Evolutionary conservation across 768 basidiomycete genomes (phyloP), one percentile per base, ranked within the genome.

Genomic region (Serendipita sp.): DNA sequence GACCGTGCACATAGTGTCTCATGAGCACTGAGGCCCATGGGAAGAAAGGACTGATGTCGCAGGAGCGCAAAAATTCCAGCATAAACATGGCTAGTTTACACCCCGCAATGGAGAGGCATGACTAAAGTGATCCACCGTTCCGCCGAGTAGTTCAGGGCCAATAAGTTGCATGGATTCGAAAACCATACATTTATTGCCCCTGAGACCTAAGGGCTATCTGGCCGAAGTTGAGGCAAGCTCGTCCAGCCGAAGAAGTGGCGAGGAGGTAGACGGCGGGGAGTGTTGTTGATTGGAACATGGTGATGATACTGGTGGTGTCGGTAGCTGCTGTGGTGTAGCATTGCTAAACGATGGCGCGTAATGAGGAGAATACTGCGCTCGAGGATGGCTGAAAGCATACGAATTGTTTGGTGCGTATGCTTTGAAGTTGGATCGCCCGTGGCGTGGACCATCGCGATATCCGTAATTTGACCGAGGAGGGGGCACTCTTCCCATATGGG

Each of bases 251-350:
- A 60, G 34, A 10, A 60, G 33, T 8, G 55, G 55, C n/a, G 55
- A n/a, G 10, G 18, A 34, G 10, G 55, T 16, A 16, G 55, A 36
- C 10, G 34, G 23, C 16, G 55, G 55, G 4, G 55, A 60, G 10
- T 31, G 55, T n/a, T 60, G 55, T 60, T 31, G 55, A 27, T 60
- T 60, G 16, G 55, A 36, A 31, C 55, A 60, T 10, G 55, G 55
- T 23, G 55, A 60, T 36, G 55, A 60, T 23, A 60, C 55, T 27
- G 55, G 55, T 34, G 55, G 55, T 4, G 55, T 60, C n/a, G 55
- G 55, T 60, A 60, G 33, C 34, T 60, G 55, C 10, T 29, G 55
- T 23, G 55, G 55, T n/a, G 27, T 8, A 8, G 16, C 16, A n/a
- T 27, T 23, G 23, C 23, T 8, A n/a, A 60, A 31, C 4, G 55